These are phyloP conservation scores for Abortiporus biennis DNA, from an alignment of 1,284 basidiomycete species.

Conservation along the genomic window DNA sequence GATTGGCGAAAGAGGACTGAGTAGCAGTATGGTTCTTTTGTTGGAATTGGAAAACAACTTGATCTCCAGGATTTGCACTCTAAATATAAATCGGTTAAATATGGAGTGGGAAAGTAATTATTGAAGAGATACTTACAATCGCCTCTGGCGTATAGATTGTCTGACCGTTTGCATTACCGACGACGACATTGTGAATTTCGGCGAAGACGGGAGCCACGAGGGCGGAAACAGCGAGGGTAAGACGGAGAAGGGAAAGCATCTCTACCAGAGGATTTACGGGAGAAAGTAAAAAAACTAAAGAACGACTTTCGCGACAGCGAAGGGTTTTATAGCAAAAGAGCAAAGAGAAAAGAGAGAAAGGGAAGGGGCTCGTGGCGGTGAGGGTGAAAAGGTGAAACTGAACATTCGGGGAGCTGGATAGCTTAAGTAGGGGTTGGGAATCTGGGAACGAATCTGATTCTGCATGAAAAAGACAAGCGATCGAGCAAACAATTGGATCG, in stretches of 20 bases:
- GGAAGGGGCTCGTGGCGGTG: conserved; percentile 4
- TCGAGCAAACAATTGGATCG: too few species aligned
- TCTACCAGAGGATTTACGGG: conserved; percentile 29
- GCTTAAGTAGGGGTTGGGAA: too few species aligned
- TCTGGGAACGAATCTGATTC: too few species aligned
- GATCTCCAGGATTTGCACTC: conserved; percentile 46
- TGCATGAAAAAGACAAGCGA: too few species aligned
- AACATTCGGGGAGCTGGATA: neutral
- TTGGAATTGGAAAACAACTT: conserved; percentile 53
- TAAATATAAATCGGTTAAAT: too few species aligned
- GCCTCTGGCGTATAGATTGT: conserved; percentile 43
- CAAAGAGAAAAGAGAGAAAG: conserved; percentile 1
- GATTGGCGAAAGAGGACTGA: conserved; percentile 49
- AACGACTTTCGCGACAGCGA: conserved; percentile 2
- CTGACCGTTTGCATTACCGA: conserved; percentile 40
- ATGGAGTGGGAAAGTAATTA: neutral
- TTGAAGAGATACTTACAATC: conserved; percentile 35
- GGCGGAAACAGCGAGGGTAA: conserved; percentile 37
- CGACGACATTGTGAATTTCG: conserved; percentile 39
- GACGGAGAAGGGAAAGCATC: conserved; percentile 37
- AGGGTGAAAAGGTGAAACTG: conserved; percentile 2
- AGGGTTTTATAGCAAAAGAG: conserved; percentile 1
- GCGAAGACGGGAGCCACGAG: conserved; percentile 43
- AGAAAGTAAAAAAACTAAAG: conserved; percentile 10
- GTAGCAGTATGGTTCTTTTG: conserved; percentile 51